phyloP scores from a whole-genome alignment of 2,329 filamentous ascomycete species.

The Calycina herbarum region DNA sequence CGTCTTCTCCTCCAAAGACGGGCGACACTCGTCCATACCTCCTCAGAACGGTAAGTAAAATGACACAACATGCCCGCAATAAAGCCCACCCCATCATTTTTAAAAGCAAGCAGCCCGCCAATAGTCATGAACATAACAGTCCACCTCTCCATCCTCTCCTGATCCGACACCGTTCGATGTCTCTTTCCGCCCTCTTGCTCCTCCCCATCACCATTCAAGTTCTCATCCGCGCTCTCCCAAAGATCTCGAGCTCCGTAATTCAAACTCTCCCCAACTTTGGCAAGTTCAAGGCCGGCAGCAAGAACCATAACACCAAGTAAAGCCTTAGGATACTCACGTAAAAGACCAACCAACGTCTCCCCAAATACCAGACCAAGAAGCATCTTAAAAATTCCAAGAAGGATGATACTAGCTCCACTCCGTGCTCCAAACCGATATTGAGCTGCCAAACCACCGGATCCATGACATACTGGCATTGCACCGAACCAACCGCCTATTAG shows the following conservation, averaged over 20 bases:
- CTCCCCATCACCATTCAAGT: conserved; percentile 35
- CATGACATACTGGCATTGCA: conserved; percentile 93
- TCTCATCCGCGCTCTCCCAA: conserved; percentile 53
- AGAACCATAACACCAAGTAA: conserved; percentile 87
- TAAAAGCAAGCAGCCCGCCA: conserved; percentile 78
- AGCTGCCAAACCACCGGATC: conserved; percentile 84
- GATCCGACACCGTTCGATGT: conserved; percentile 58
- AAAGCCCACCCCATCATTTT: conserved; percentile 88
- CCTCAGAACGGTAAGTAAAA: conserved; percentile 54
- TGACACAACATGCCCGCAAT: conserved; percentile 78
- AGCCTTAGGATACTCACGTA: conserved; percentile 71
- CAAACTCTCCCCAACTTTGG: conserved; percentile 79
- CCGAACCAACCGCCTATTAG: conserved; percentile 86
- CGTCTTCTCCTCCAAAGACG: background rate
- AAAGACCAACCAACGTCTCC: conserved; percentile 67
- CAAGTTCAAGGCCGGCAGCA: conserved; percentile 83
- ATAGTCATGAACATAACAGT: conserved; percentile 88
- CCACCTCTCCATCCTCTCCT: conserved; percentile 75
- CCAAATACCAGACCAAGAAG: conserved; percentile 74
- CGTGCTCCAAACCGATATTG: conserved; percentile 91
- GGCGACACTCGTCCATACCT: background rate
- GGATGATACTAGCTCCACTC: conserved; percentile 78
- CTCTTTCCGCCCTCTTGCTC: conserved; percentile 39
- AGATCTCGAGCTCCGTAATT: conserved; percentile 68
- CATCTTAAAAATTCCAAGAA: conserved; percentile 77